Evolutionary conservation across 2,329 filamentous ascomycete species (phyloP).

Genomic region (Corynespora cassiicola): DNA sequence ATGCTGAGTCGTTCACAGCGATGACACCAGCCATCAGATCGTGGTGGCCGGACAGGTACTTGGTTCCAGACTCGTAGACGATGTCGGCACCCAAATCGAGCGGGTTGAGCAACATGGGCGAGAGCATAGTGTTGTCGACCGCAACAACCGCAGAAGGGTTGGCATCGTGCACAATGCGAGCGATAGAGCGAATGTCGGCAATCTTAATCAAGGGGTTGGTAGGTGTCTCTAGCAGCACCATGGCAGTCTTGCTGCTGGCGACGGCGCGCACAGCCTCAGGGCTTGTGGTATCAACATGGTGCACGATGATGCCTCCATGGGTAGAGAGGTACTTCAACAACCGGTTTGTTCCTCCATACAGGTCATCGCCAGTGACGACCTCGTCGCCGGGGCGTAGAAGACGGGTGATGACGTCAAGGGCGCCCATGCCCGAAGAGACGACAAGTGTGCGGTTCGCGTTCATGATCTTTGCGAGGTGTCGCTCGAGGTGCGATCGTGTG

Average conservation of each 20-base stretch:
- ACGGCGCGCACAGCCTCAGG: slow-evolving; percentile 72
- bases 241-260: slow-evolving; percentile 81
- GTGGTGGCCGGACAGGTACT: slow-evolving; percentile 97
- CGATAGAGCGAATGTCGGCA: slow-evolving; percentile 85
- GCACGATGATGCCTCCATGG: slow-evolving; percentile 89
- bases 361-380: slow-evolving; percentile 94
- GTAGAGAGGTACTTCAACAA: slow-evolving; percentile 89
- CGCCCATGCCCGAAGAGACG: slow-evolving; percentile 96
- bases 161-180: slow-evolving; percentile 74
- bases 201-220: slow-evolving; percentile 99
- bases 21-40: slow-evolving; percentile 99
- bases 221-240: slow-evolving; percentile 95
- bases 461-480: slow-evolving; percentile 99
- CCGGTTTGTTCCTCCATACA: slow-evolving; percentile 95
- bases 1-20: slow-evolving; percentile 79
- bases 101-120: slow-evolving; percentile 90
- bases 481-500: slow-evolving; percentile 92
- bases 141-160: slow-evolving; percentile 83
- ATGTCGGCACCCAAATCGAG: slow-evolving; percentile 94
- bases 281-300: slow-evolving; percentile 93
- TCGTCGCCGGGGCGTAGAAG: slow-evolving; percentile 91
- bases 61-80: slow-evolving; percentile 96
- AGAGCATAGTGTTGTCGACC: slow-evolving; percentile 99
- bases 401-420: slow-evolving; percentile 93
- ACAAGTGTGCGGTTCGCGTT: slow-evolving; percentile 88